Percentiles rank a stretch among this genome's conserved stretches.
phyloP scores from a whole-genome alignment of 805 yeast species.

The Blastobotrys mokoenaii region DNA sequence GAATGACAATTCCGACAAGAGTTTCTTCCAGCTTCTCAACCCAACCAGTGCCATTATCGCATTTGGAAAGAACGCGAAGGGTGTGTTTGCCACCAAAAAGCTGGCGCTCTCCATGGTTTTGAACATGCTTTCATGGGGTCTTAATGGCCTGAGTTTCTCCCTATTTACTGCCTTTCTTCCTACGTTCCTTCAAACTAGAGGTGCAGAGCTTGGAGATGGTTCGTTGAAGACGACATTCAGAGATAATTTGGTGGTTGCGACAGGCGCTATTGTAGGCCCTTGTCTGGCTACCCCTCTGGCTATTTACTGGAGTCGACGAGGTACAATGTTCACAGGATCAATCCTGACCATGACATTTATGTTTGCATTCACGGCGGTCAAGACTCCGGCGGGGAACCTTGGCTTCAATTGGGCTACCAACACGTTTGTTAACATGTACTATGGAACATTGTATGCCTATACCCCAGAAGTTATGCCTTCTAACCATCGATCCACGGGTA shows the following conservation, averaged over 20 bases:
- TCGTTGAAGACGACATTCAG: conserved; percentile 17
- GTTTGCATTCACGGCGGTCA: conserved; percentile 55
- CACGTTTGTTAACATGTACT: conserved; percentile 39
- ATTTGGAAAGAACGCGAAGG: conserved; percentile 32
- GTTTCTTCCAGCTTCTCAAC: conserved; percentile 5
- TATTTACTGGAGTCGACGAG: conserved; percentile 36
- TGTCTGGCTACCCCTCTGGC: conserved; percentile 31
- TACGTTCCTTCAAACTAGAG: conserved; percentile 41
- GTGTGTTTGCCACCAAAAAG: conserved; percentile 38
- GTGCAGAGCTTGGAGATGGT: conserved; percentile 30
- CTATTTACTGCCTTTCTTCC: conserved; percentile 47
- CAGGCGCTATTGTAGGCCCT: conserved; percentile 43
- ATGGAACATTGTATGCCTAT: conserved; percentile 54
- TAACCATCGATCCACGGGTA: conserved; percentile 46
- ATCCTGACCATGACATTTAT: conserved; percentile 46
- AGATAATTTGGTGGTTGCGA: conserved; percentile 33
- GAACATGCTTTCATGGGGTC: conserved; percentile 39
- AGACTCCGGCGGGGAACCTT: conserved; percentile 45
- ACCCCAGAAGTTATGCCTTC: conserved; percentile 56
- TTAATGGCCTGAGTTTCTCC: conserved; percentile 48
- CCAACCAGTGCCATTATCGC: conserved; percentile 17
- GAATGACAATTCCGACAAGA: conserved; percentile 14
- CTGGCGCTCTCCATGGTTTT: conserved; percentile 23
- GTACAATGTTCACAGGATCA: conserved; percentile 44
- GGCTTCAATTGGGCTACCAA: conserved; percentile 41